Conservation (phyloP, 23 red algal genomes). For the Gracilaria domingensis region DNA sequence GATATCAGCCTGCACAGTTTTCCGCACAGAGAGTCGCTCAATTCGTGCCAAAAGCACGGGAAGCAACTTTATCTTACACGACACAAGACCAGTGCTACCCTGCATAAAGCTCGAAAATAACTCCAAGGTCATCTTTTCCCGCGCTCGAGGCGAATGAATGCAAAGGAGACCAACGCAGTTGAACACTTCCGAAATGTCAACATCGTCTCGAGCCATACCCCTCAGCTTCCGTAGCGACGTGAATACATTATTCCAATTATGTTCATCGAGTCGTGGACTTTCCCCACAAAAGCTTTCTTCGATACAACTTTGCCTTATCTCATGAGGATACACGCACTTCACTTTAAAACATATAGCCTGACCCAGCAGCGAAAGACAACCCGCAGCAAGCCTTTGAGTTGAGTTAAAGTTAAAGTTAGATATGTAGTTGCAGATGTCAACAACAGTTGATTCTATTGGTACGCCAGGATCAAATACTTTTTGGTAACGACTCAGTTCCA, state of each 20-base stretch:
- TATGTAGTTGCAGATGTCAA: constrained; percentile 15
- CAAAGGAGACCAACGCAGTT: background rate
- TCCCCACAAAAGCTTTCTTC: background rate
- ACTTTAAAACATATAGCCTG: constrained; percentile 18
- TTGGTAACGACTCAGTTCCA: background rate
- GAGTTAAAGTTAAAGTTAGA: constrained; percentile 39
- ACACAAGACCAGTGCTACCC: background rate
- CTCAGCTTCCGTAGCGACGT: background rate
- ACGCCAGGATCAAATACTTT: background rate
- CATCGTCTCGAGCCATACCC: background rate
- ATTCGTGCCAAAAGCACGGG: background rate
- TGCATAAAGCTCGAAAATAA: constrained; percentile 11
- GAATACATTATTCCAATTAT: background rate
- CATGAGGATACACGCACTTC: background rate
- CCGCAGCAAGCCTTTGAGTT: background rate
- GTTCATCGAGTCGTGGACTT: background rate
- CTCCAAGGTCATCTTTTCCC: background rate
- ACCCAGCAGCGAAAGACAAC: background rate
- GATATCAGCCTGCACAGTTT: background rate
- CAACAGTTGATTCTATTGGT: background rate
- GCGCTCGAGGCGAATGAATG: constrained; percentile 1
- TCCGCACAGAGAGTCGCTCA: background rate
- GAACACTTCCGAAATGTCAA: background rate
- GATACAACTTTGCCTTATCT: background rate
- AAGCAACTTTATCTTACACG: background rate